Conservation (phyloP, 2,329 filamentous ascomycete genomes). For the Aspergillus udagawae region DNA sequence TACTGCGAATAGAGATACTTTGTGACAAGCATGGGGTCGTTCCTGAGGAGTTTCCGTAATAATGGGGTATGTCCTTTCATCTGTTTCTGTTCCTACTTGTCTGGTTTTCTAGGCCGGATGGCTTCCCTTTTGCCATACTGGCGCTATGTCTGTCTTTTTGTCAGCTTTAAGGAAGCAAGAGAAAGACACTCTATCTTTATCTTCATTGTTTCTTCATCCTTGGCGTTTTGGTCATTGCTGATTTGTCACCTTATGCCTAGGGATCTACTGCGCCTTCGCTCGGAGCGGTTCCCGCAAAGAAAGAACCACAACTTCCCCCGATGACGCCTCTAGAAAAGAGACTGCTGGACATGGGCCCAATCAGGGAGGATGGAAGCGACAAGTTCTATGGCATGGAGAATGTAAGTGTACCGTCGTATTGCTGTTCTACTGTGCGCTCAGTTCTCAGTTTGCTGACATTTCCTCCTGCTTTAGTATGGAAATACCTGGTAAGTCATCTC, state of each 20-base stretch:
- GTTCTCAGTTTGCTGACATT: conserved; percentile 16
- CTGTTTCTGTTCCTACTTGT: conserved; percentile 1
- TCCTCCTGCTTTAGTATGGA: conserved; percentile 64
- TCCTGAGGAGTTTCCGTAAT: conserved; percentile 37
- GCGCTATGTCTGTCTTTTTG: not conserved
- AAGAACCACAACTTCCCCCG: conserved; percentile 54
- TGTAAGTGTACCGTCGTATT: conserved; percentile 53
- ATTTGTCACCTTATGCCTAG: conserved; percentile 29
- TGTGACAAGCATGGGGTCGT: conserved; percentile 38
- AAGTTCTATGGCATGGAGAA: conserved; percentile 99
- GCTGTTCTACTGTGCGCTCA: not conserved
- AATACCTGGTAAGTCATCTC: conserved; percentile 78
- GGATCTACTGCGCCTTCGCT: conserved; percentile 45
- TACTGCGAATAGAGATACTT: conserved; percentile 17
- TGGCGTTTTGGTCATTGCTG: conserved; percentile 9
- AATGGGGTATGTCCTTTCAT: conserved; percentile 31
- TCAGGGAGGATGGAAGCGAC: conserved; percentile 85
- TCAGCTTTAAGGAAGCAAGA: not conserved
- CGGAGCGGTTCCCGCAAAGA: conserved; percentile 51
- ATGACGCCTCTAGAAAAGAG: conserved; percentile 66
- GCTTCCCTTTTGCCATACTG: conserved; percentile 13
- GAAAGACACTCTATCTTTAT: not conserved
- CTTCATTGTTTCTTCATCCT: not conserved
- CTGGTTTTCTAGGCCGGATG: not conserved
- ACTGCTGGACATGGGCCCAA: conserved; percentile 73